Conservation (phyloP, 805 yeast genomes). For the Nakazawaea siamensis region DNA sequence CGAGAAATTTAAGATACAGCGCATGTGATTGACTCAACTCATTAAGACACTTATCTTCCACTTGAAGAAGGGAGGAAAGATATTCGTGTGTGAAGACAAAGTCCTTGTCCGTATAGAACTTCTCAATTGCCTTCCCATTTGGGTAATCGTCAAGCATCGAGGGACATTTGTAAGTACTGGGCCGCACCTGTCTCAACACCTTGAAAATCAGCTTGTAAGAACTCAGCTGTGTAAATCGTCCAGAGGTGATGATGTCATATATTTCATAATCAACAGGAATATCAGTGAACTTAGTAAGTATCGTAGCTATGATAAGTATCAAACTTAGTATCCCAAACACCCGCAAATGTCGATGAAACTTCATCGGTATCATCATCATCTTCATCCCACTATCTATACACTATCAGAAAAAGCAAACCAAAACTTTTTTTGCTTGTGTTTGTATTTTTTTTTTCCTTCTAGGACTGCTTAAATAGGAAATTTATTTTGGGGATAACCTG, state of each 20-base stretch:
- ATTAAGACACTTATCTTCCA: conserved; percentile 25
- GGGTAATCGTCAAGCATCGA: conserved; percentile 6
- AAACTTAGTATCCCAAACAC: neutral
- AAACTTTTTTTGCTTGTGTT: too few species aligned
- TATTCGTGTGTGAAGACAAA: conserved; percentile 39
- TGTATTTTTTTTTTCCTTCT: too few species aligned
- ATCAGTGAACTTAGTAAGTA: conserved; percentile 2
- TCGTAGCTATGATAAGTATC: neutral
- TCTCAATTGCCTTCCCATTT: conserved; percentile 32
- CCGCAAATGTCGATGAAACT: neutral
- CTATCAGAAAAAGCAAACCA: too few species aligned
- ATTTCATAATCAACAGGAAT: conserved; percentile 6
- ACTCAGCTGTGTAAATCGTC: conserved; percentile 3
- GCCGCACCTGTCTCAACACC: conserved; percentile 2
- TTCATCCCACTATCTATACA: neutral
- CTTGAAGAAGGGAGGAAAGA: conserved; percentile 31
- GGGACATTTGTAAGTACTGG: conserved; percentile 1
- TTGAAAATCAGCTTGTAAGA: conserved; percentile 4
- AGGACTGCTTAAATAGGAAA: too few species aligned
- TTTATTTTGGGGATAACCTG: too few species aligned
- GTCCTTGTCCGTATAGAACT: conserved; percentile 29
- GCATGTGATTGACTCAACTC: conserved; percentile 30
- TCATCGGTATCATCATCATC: neutral
- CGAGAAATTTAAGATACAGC: conserved; percentile 23
- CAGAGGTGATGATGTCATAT: conserved; percentile 8